Evolutionary conservation across 73 alveolate species (phyloP), one percentile per base, ranked within the genome.

Genomic region (Paramecium octaurelia): DNA sequence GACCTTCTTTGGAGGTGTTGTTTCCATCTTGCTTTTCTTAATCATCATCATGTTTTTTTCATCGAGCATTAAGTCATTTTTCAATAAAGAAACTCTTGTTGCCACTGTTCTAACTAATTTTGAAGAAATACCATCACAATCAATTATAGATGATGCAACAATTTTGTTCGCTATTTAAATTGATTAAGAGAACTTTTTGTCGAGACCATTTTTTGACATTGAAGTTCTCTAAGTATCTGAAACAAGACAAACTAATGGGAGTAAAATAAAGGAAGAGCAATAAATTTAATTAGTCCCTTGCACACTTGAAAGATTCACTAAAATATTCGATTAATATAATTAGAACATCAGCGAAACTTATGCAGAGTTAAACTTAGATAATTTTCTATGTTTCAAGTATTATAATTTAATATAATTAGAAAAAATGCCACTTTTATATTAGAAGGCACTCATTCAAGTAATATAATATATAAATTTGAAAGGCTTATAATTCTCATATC

Each of bases 1-100:
- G 59, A 73, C 87, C 11, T 35, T 31, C 6, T 73, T 73, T 36
- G 87, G 87, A 35, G 87, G 87, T 12, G 36, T 60, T 73, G 35
- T 40, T 16, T 73, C 87, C 14, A 29, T 73, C 2, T 6, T 40
- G 11, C 38, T 73, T 18, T 73, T 73, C n/a, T 12, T 73, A 18
- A 38, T 24, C 4, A 36, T 73, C 38, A 4, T 73, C 18, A 16
- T 73, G 54, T 36, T 73, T 73, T 73, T 73, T 40, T 31, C 87
- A 36, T 36, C 14, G 40, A 73, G 40, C 38, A 16, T 73, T 8
- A 73, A 36, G 12, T 34, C 57, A 16, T 73, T 73, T 73, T 36
- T 73, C 38, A 36, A 73, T 9, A 73, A 73, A 38, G 57, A 73
- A 38, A 40, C 36, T 16, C 20, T 73, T 12, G 40, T 31, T 34